Percentiles rank a stretch among this genome's conserved stretches.
These are phyloP conservation scores for Prunus salicina DNA, from an alignment of 306 rosid species.

Conservation along the genomic window DNA sequence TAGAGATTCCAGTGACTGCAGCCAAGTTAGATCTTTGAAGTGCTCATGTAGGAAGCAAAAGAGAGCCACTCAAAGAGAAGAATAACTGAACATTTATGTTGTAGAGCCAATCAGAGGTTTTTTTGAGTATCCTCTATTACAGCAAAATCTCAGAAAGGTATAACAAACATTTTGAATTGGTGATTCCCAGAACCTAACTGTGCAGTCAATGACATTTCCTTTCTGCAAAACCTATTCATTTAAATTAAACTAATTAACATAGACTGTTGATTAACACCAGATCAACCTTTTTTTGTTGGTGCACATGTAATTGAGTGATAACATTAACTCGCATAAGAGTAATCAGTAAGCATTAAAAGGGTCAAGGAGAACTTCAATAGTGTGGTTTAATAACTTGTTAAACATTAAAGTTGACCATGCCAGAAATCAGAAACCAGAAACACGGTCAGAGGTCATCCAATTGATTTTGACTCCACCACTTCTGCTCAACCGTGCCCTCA, in stretches of 20 bases:
- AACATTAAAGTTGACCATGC: background rate
- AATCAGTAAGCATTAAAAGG: background rate
- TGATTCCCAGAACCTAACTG: background rate
- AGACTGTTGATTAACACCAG: background rate
- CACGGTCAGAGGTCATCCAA: background rate
- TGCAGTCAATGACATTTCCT: background rate
- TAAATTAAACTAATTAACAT: background rate
- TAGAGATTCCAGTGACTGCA: background rate
- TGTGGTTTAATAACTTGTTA: background rate
- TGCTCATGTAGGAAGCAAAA: background rate
- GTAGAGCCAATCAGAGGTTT: background rate
- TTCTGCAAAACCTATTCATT: background rate
- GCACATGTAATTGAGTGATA: background rate
- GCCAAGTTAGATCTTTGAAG: background rate
- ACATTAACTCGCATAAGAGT: background rate
- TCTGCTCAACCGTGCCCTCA: background rate
- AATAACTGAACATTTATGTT: background rate
- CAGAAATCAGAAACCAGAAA: background rate
- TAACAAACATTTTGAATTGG: background rate
- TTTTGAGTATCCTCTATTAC: background rate
- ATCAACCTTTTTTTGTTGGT: background rate
- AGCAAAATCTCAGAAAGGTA: background rate
- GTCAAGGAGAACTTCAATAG: background rate
- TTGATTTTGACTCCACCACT: background rate
- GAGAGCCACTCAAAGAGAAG: background rate